Conservation (phyloP, 2,329 filamentous ascomycete genomes). For the Penicillium palitans region DNA sequence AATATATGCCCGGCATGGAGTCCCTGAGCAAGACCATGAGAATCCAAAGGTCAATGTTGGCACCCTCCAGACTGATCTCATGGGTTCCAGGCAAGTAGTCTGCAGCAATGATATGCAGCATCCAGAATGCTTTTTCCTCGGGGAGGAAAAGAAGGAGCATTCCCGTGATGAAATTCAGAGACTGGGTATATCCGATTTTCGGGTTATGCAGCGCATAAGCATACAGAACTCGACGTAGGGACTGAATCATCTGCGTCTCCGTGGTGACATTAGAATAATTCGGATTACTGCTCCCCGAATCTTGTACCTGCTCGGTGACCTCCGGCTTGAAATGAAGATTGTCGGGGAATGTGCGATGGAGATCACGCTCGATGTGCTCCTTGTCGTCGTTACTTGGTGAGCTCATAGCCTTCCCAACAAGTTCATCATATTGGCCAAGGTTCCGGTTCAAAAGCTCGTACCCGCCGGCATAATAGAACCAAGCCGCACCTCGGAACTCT, state of each 20-base stretch:
- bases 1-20: constrained; percentile 78
- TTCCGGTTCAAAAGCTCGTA: constrained; percentile 75
- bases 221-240: constrained; percentile 79
- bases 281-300: constrained; percentile 39
- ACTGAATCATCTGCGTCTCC: constrained; percentile 77
- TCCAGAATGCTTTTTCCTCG: constrained; percentile 89
- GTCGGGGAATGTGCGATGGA: constrained; percentile 92
- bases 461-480: constrained; percentile 94
- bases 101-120: constrained; percentile 88
- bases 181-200: constrained; percentile 91
- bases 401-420: constrained; percentile 67
- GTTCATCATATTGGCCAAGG: constrained; percentile 70
- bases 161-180: constrained; percentile 90
- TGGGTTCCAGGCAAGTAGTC: constrained; percentile 89
- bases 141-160: constrained; percentile 85
- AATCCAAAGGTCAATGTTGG: constrained; percentile 91
- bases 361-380: constrained; percentile 89
- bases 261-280: constrained; percentile 41
- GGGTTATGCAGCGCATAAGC: constrained; percentile 92
- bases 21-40: constrained; percentile 85
- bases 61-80: constrained; percentile 83
- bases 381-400: constrained; percentile 69
- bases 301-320: constrained; percentile 21
- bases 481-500: constrained; percentile 90
- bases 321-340: constrained; percentile 84